Conservation (phyloP, 2,329 filamentous ascomycete genomes). For the Neofusicoccum sp. region DNA sequence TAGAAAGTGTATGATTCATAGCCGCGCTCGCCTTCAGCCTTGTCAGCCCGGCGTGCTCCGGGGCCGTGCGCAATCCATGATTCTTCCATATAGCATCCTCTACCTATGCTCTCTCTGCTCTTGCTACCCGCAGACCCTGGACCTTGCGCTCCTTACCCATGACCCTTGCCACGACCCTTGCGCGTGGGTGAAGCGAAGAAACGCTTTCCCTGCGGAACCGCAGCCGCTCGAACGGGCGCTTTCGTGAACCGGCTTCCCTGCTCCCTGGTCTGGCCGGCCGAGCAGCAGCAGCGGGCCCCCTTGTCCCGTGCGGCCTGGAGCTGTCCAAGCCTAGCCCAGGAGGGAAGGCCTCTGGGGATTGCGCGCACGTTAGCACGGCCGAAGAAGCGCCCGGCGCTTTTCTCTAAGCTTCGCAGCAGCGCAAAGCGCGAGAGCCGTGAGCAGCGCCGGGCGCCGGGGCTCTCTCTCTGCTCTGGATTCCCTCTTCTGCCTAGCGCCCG, state of each 20-base stretch:
- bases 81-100: conserved; percentile 2
- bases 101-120: not conserved
- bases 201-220: not conserved
- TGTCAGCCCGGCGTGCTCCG: conserved; percentile 10
- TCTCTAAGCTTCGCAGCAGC: not conserved
- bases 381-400: conserved; percentile 1
- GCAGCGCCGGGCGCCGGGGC: not conserved
- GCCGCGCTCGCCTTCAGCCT: not conserved
- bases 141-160: not conserved
- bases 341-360: conserved; percentile 4
- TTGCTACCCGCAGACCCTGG: not conserved
- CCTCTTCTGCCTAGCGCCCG: conserved; percentile 1
- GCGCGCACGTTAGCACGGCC: not conserved
- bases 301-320: not conserved
- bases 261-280: not conserved
- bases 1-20: not conserved
- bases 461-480: not conserved
- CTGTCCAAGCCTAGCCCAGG: not conserved
- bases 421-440: not conserved
- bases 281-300: not conserved
- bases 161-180: conserved; percentile 6
- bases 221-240: not conserved
- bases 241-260: not conserved
- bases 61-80: not conserved
- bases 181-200: not conserved